phyloP scores from a whole-genome alignment of 768 basidiomycete species.

The Hirschioporus abietinus region DNA sequence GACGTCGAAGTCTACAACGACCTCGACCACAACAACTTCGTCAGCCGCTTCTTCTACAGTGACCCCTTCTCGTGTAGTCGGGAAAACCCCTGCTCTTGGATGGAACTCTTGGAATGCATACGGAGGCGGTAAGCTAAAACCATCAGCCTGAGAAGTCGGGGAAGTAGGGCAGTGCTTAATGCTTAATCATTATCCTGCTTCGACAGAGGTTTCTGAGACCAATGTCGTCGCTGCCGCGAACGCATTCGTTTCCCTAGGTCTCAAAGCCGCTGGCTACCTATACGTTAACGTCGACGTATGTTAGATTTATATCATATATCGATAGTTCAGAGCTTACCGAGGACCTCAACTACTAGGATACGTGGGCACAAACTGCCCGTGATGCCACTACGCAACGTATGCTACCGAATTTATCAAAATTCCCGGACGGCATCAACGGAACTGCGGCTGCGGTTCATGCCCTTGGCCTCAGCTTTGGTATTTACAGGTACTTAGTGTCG shows the following conservation, averaged over 20 bases:
- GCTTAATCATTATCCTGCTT: too few relatives aligned
- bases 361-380: constrained; percentile 39
- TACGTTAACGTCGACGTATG: constrained; percentile 49
- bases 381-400: constrained; percentile 36
- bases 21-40: constrained; percentile 15
- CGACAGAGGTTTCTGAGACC: constrained; percentile 37
- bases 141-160: background rate
- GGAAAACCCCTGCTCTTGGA: constrained; percentile 43
- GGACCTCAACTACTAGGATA: constrained; percentile 31
- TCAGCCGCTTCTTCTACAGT: constrained; percentile 33
- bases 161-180: background rate
- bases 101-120: constrained; percentile 56
- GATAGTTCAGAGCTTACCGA: background rate
- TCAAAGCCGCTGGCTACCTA: constrained; percentile 43
- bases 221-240: constrained; percentile 44
- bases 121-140: constrained; percentile 27
- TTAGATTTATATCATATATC: constrained; percentile 1
- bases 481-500: constrained; percentile 35
- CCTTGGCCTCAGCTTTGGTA: constrained; percentile 45
- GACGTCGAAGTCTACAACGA: constrained; percentile 6
- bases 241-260: constrained; percentile 39
- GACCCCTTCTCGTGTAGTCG: constrained; percentile 34
- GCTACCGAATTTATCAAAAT: constrained; percentile 46
- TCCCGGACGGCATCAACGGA: constrained; percentile 45
- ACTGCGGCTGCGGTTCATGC: constrained; percentile 40